Evolutionary conservation across 345 rosid genomes (phyloP), one percentile per base, ranked within the genome.

Genomic region (Eucalyptus curtisii): DNA sequence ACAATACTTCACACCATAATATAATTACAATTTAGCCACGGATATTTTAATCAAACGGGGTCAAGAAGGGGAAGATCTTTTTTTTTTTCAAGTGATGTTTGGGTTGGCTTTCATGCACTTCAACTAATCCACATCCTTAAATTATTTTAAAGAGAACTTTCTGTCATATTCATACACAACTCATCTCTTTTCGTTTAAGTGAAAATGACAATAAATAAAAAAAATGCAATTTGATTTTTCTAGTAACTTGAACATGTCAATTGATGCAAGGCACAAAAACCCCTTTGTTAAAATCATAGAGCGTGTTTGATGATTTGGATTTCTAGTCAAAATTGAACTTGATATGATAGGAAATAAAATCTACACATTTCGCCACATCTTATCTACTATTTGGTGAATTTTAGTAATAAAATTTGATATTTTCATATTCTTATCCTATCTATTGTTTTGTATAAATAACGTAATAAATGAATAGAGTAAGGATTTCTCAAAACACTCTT

Each of bases 351-450:
- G 7, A 49, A 7, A 49, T 49, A 49, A 49, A 49, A 8, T 8
- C 47, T 44, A 44, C 9, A 1, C 48, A 45, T 45, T 45, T 0
- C 10, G 1, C 10, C 8, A 2, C 10, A 45, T 45, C 48, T 1
- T 10, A 45, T 45, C 4, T 1, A 45, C 12, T 45, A 45, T 45
- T 45, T 3, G 4, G 4, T 45, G 12, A 45, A 9, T 10, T 10
- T 45, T 45, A 45, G 4, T 45, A 45, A 45, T 2, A 45, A 45
- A 45, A 45, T 10, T 9, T 45, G 3, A 45, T 45, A 45, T 45
- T 45, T 45, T 45, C 0, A 1, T 45, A 45, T 45, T 10, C 3
- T 45, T 45, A 45, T 45, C 12, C 4, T 45, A 9, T 9, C 12
- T 3, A 45, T 45, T 9, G 4, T 45, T 45, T 45, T 45, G 48